These are phyloP conservation scores for Lachnellula willkommii DNA, from an alignment of 2,329 filamentous ascomycete species.

Conservation along the genomic window DNA sequence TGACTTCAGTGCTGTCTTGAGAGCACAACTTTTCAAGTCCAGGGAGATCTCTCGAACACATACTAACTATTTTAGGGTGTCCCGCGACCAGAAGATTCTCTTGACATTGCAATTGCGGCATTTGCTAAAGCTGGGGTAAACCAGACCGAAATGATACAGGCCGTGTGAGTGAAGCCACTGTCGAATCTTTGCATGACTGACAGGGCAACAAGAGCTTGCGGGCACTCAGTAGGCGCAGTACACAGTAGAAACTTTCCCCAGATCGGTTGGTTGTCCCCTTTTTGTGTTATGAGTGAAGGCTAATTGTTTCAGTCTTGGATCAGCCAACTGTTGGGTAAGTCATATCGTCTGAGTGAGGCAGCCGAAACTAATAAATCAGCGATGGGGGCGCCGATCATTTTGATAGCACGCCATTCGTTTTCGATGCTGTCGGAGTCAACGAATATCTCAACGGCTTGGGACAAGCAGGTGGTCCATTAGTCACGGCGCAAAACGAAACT, in stretches of 20 bases:
- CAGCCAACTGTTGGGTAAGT: neutral
- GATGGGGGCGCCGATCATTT: slow-evolving; percentile 10
- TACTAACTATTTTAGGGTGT: slow-evolving; percentile 4
- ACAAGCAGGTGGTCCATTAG: slow-evolving; percentile 43
- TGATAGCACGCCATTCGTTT: slow-evolving; percentile 43
- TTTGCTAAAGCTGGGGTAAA: slow-evolving; percentile 13
- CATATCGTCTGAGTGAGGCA: neutral
- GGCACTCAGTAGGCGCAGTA: slow-evolving; percentile 17
- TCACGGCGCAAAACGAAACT: slow-evolving; percentile 7
- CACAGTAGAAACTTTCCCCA: slow-evolving; percentile 16
- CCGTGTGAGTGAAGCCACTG: slow-evolving; percentile 5
- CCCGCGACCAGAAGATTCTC: slow-evolving; percentile 9
- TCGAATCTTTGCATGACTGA: no score
- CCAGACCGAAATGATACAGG: slow-evolving; percentile 9
- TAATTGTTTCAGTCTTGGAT: neutral
- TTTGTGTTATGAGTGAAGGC: neutral
- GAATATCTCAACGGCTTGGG: slow-evolving; percentile 45
- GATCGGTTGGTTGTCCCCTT: slow-evolving; percentile 8
- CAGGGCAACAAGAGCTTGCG: slow-evolving; percentile 11
- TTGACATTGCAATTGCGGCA: slow-evolving; percentile 2
- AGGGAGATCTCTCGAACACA: no score
- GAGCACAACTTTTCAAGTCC: no score
- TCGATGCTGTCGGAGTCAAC: slow-evolving; percentile 50
- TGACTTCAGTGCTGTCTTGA: no score
- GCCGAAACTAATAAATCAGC: slow-evolving; percentile 1